Evolutionary conservation across 164 flowering plant genomes (phyloP).

Genomic region (Chimonanthus salicifolius): DNA sequence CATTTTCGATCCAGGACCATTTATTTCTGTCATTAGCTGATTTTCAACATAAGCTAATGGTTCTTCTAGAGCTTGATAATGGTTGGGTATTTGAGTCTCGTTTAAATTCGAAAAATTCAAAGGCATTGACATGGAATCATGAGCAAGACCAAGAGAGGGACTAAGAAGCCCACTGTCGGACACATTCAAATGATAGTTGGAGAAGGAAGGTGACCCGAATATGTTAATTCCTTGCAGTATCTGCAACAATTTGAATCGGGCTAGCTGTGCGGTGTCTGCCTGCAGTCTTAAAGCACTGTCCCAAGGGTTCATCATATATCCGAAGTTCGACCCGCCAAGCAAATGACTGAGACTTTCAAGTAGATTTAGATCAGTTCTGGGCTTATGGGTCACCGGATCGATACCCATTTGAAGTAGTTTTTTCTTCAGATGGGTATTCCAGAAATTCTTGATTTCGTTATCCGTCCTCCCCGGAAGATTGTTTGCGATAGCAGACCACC

Average conservation of each 20-base stretch:
- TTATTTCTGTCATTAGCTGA: neutral
- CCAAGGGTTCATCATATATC: conserved; percentile 29
- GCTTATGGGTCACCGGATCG: conserved; percentile 64
- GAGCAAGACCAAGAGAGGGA: conserved; percentile 4
- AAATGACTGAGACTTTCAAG: conserved; percentile 36
- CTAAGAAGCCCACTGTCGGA: neutral
- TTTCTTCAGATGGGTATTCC: conserved; percentile 70
- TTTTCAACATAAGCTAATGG: conserved; percentile 1
- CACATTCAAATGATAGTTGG: conserved; percentile 3
- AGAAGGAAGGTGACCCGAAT: conserved; percentile 9
- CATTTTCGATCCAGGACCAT: conserved; percentile 6
- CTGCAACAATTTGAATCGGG: conserved; percentile 39
- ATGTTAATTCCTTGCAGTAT: conserved; percentile 26
- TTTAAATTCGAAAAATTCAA: conserved; percentile 2
- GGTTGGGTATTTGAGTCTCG: conserved; percentile 6
- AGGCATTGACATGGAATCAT: conserved; percentile 1
- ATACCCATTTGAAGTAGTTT: conserved; percentile 60
- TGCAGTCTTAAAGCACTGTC: conserved; percentile 41
- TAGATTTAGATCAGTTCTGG: conserved; percentile 44
- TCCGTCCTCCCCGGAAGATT: conserved; percentile 70
- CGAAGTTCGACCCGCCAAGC: conserved; percentile 22
- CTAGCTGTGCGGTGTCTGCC: conserved; percentile 38
- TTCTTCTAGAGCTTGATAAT: conserved; percentile 5
- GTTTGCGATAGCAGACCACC: conserved; percentile 77
- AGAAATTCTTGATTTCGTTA: conserved; percentile 65